Evolutionary conservation across 495 filamentous ascomycete species (phyloP).

Genomic region (Xylaria scruposa): DNA sequence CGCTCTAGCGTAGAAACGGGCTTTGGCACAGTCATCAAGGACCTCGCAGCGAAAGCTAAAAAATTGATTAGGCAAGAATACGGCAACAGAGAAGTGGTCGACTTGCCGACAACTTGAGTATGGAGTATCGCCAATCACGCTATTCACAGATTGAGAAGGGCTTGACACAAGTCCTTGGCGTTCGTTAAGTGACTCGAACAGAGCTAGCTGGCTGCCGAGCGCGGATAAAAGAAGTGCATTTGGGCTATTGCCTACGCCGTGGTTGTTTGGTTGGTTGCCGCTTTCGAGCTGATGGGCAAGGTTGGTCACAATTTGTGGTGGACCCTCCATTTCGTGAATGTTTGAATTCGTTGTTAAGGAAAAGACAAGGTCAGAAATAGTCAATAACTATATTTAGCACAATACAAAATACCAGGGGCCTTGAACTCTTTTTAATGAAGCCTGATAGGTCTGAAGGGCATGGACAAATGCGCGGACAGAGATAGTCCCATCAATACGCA

Average conservation of each 20-base stretch:
- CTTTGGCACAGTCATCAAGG: slow-evolving; percentile 29
- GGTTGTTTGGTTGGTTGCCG: not conserved
- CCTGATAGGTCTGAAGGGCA: slow-evolving; percentile 9
- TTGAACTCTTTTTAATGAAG: not conserved
- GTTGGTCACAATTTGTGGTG: not conserved
- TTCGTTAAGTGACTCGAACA: not conserved
- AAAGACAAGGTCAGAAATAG: not conserved
- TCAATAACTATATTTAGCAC: not conserved
- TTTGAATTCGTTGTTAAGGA: not conserved
- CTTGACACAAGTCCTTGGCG: not conserved
- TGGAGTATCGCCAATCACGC: not conserved
- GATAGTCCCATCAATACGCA: not conserved
- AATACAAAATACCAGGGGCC: not conserved
- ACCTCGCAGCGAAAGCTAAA: slow-evolving; percentile 15
- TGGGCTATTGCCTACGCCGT: not conserved
- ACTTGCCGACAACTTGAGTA: slow-evolving; percentile 8
- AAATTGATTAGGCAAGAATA: not conserved
- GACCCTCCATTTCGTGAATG: not conserved
- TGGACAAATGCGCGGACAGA: not conserved
- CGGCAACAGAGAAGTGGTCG: not conserved
- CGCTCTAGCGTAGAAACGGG: slow-evolving; percentile 25
- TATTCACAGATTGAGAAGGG: not conserved
- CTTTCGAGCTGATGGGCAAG: not conserved
- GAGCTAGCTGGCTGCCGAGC: not conserved
- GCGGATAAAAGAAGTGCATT: not conserved